phyloP scores from a whole-genome alignment of 116 monocot genomes.

The Trichopus zeylanicus region DNA sequence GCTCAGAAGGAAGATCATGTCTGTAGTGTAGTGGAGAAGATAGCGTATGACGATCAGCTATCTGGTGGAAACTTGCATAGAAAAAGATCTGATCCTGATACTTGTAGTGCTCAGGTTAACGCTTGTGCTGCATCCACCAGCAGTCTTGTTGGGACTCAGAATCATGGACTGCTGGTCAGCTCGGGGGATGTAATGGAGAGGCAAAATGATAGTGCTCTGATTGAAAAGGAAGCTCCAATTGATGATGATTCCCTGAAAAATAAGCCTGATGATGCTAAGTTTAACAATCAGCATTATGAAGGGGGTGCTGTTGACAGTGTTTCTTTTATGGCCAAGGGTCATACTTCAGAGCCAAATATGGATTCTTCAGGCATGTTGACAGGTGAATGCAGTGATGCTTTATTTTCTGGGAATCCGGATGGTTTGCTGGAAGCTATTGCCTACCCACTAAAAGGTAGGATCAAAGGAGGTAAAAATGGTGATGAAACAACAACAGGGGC shows the following conservation, averaged over 20 bases:
- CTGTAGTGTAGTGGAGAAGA: slow-evolving; percentile 4
- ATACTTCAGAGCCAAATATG: slow-evolving; percentile 3
- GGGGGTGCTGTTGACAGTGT: slow-evolving; percentile 1
- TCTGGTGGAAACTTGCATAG: neutral
- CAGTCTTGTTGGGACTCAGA: neutral
- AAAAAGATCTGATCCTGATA: neutral
- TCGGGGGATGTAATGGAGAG: slow-evolving; percentile 4
- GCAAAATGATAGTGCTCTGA: neutral
- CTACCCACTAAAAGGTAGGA: slow-evolving; percentile 22
- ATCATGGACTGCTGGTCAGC: neutral
- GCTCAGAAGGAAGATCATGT: slow-evolving; percentile 4
- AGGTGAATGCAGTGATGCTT: slow-evolving; percentile 8
- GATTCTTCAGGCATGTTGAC: slow-evolving; percentile 11
- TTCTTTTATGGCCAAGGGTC: neutral
- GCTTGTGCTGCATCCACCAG: neutral
- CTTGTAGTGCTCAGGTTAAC: slow-evolving; percentile 3
- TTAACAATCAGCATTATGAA: slow-evolving; percentile 10
- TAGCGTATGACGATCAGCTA: slow-evolving; percentile 2
- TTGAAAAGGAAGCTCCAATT: slow-evolving; percentile 1
- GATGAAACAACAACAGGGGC: neutral
- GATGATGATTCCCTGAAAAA: slow-evolving; percentile 4
- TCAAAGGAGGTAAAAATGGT: slow-evolving; percentile 10
- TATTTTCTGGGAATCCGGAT: slow-evolving; percentile 25
- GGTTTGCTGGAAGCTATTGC: slow-evolving; percentile 36
- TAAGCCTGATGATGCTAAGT: slow-evolving; percentile 1